Percentiles rank a stretch among this genome's conserved stretches.
Conservation (phyloP, 1,284 basidiomycete genomes). For the Apiotrichum brassicae region DNA sequence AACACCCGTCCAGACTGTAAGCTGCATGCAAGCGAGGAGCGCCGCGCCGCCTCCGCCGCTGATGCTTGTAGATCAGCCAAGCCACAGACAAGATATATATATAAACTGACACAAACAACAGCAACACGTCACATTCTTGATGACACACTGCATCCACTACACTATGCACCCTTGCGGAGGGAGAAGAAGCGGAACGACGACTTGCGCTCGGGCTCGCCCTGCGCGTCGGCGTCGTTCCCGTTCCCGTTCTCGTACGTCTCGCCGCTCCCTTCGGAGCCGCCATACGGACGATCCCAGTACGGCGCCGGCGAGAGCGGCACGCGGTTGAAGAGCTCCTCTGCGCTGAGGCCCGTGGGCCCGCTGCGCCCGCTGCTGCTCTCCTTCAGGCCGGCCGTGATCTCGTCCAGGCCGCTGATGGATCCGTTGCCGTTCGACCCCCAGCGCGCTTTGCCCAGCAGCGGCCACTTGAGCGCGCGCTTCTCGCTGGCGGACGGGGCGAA, state of each 20-base stretch:
- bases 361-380: not conserved
- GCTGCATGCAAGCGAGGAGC: too few species aligned
- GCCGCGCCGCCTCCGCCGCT: too few species aligned
- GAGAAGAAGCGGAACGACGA: slow-evolving; percentile 40
- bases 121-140: too few species aligned
- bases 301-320: slow-evolving; percentile 4
- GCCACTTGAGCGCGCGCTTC: slow-evolving; percentile 44
- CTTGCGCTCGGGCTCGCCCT: slow-evolving; percentile 26
- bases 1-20: too few species aligned
- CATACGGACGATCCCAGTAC: too few species aligned
- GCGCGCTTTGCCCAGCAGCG: slow-evolving; percentile 28
- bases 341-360: slow-evolving; percentile 8
- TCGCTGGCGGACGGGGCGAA: slow-evolving; percentile 43
- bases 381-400: slow-evolving; percentile 15
- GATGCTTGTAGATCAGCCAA: too few species aligned
- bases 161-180: slow-evolving; percentile 26
- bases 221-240: slow-evolving; percentile 1
- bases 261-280: not conserved
- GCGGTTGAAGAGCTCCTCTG: slow-evolving; percentile 22
- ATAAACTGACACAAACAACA: not conserved
- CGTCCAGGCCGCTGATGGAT: slow-evolving; percentile 10
- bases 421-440: slow-evolving; percentile 18
- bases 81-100: too few species aligned
- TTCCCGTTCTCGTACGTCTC: not conserved
- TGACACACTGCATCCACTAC: not conserved